Evolutionary conservation across 208 protist species (phyloP), one percentile per base, ranked within the genome.

Genomic region (Endotrypanum monterogeii): DNA sequence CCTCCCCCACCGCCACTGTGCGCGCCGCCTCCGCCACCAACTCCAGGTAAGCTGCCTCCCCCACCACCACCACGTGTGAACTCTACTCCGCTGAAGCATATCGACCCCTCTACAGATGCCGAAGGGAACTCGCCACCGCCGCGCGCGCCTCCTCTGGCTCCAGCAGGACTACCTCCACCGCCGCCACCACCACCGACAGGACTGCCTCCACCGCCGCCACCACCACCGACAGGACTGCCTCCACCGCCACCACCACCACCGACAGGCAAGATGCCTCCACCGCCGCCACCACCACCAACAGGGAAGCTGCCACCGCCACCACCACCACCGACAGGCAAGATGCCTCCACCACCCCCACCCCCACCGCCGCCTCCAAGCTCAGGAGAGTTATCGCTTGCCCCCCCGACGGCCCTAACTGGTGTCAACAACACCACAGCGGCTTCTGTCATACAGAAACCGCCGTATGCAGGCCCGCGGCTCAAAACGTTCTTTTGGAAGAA

Each of bases 401-500:
- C 18, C 0, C 66, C 73, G 35, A 54, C 65, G 23, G 57, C 83
- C 6, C 73, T 76, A 50, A 76, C 72, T 18, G 78, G 83, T 39
- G 58, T 60, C 20, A 51, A 25, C 32, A 67, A 66, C 25, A 23
- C 16, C 18, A 68, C 51, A 54, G 61, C 71, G 23, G 37, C 62
- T 16, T 41, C 71, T 23, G 78, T 41, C 20, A 75, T 77, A 56
- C 61, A 73, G 7, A 74, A 78, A 51, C 57, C 82, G 14, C 65
- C 35, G 37, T 76, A 78, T 65, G 76, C 60, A 16, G 91, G 85
- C 4, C 88, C 91, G 0, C 86, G 86, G 46, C 66, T 95, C 48
- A 95, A 95, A 71, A 87, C 88, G 3, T 78, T 95, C 67, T 95
- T 95, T 62, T 95, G 91, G 91, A 93, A 92, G 70, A 93, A 93